Evolutionary conservation across 352 stramenopile species (phyloP), one percentile per base, ranked within the genome.

Genomic region (Pythium coloratum): DNA sequence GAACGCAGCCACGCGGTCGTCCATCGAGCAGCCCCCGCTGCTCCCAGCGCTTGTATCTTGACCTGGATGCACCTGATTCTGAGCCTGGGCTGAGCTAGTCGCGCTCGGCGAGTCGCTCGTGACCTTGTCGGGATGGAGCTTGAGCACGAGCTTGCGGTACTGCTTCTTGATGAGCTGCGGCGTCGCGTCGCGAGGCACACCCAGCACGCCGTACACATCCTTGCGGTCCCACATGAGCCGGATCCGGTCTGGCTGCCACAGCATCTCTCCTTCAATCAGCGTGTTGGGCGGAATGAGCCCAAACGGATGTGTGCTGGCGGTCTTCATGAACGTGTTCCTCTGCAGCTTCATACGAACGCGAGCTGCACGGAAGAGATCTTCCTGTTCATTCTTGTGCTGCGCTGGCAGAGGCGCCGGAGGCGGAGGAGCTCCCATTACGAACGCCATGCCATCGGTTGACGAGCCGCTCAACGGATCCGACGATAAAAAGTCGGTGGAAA

Each of bases 101-200:
- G 40, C 49, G 0, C 5, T 54, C 10, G 14, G 20, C 36, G 54
- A 36, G 33, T 51, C 59, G 32, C 26, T 49, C 16, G 73, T 62
- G 55, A 69, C 75, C 69, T 95, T 95, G 74, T 95, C 87, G 0
- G 87, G 87, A 51, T 95, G 87, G 57, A 95, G 67, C 65, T 93
- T 93, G 38, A 95, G 72, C 59, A 86, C 87, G n/a, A 95, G 75
- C 62, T 91, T 92, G 20, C 87, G 84, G 56, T 93, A 95, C 55
- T 95, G 87, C 2, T 78, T 78, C 74, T 95, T 95, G 64, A 95
- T 89, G 65, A 88, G 75, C 62, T 91, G 78, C 13, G 68, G 69
- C 0, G 82, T 81, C 12, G 84, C 84, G 26, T 91, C 81, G 14
- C 81, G 80, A 0, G 84, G 82, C 3, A 91, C 69, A 10, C 86